phyloP scores from a whole-genome alignment of 208 protist genomes.

The Crithidia fasciculata region DNA sequence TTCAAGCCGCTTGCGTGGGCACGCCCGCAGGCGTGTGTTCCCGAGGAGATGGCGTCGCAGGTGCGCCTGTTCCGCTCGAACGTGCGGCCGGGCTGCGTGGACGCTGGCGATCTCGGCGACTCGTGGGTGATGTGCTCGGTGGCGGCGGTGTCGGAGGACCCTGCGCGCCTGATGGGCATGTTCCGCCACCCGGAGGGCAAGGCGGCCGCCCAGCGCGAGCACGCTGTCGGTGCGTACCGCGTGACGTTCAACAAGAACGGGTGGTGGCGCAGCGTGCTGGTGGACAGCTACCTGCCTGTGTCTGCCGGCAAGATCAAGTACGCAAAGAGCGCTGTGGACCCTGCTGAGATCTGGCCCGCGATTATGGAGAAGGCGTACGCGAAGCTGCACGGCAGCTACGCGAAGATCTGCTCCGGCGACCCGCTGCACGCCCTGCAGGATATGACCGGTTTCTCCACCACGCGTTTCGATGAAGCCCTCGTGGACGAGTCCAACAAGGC shows the following conservation, averaged over 20 bases:
- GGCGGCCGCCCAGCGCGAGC: slow-evolving; percentile 59
- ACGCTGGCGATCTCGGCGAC: slow-evolving; percentile 73
- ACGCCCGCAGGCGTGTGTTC: slow-evolving; percentile 56
- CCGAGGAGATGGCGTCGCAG: slow-evolving; percentile 58
- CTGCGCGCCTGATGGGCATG: slow-evolving; percentile 52
- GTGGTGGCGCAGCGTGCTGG: slow-evolving; percentile 77
- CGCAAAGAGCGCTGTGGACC: slow-evolving; percentile 57
- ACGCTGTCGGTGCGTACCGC: slow-evolving; percentile 74
- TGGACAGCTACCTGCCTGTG: slow-evolving; percentile 86
- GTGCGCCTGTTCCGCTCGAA: slow-evolving; percentile 67
- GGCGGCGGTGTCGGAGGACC: slow-evolving; percentile 54
- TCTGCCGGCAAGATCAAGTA: slow-evolving; percentile 59
- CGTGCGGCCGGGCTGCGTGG: slow-evolving; percentile 48
- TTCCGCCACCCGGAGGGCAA: slow-evolving; percentile 69
- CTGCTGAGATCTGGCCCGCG: slow-evolving; percentile 81
- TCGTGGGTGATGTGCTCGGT: slow-evolving; percentile 80
- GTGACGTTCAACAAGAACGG: slow-evolving; percentile 87
- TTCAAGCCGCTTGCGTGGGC: slow-evolving; percentile 74
- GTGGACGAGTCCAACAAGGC: slow-evolving; percentile 26
- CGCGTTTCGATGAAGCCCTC: slow-evolving; percentile 67
- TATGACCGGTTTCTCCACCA: slow-evolving; percentile 73
- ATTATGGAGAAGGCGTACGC: slow-evolving; percentile 91
- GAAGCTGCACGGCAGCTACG: slow-evolving; percentile 89
- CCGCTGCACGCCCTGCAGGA: slow-evolving; percentile 86
- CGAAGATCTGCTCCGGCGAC: slow-evolving; percentile 75